phyloP scores from a whole-genome alignment of 2,329 filamentous ascomycete genomes.

The Botrytis galanthina region DNA sequence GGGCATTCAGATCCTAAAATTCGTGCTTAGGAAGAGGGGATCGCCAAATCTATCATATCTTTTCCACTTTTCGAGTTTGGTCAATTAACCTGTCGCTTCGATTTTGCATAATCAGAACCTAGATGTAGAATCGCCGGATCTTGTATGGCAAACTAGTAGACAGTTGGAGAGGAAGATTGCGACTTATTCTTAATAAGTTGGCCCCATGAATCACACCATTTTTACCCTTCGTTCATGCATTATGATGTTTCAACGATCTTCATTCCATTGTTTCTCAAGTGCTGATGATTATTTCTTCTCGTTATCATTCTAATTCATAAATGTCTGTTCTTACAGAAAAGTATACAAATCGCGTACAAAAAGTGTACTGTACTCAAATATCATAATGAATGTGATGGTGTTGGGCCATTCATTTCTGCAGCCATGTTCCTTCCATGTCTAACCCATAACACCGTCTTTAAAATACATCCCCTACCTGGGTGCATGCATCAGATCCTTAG shows the following conservation, averaged over 20 bases:
- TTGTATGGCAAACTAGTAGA: no score
- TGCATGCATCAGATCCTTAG: background rate
- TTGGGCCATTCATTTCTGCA: background rate
- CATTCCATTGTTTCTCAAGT: fast-evolving
- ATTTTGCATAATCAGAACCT: background rate
- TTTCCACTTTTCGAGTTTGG: background rate
- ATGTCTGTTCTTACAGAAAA: background rate
- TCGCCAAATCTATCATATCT: fast-evolving
- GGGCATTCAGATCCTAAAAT: constrained; percentile 23
- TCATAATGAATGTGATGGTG: background rate
- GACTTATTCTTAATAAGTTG: background rate
- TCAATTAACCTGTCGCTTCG: no score
- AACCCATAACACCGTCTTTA: background rate
- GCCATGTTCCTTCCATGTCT: background rate
- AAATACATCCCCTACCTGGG: background rate
- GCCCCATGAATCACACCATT: no score
- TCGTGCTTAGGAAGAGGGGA: background rate
- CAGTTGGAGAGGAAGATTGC: background rate
- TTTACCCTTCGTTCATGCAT: background rate
- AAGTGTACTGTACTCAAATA: background rate
- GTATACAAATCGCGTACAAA: background rate
- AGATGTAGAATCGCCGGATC: background rate
- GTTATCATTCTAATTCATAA: background rate
- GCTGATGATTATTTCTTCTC: background rate
- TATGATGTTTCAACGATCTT: background rate